These are phyloP conservation scores for Globisporangium megalacanthum DNA, from an alignment of 352 stramenopile species.

Conservation along the genomic window DNA sequence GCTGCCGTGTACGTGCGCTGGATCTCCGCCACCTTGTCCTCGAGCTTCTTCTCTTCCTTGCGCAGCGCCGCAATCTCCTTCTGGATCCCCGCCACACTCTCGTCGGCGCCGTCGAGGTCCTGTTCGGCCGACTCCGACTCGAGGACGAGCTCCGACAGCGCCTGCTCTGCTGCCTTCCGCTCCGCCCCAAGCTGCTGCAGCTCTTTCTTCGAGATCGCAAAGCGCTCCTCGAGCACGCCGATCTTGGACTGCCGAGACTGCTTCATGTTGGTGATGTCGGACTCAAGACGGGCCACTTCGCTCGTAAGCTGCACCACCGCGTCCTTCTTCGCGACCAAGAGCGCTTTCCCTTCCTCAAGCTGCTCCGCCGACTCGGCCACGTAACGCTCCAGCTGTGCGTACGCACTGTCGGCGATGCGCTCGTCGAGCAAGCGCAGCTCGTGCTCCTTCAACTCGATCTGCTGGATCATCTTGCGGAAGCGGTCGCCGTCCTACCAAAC, in stretches of 20 bases:
- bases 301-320: slow-evolving; percentile 70
- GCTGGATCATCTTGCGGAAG: slow-evolving; percentile 68
- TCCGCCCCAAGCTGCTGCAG: slow-evolving; percentile 52
- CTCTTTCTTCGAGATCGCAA: slow-evolving; percentile 71
- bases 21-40: slow-evolving; percentile 58
- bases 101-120: slow-evolving; percentile 52
- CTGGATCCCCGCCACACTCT: slow-evolving; percentile 43
- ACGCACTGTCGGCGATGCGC: slow-evolving; percentile 72
- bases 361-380: slow-evolving; percentile 65
- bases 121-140: slow-evolving; percentile 69
- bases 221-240: slow-evolving; percentile 68
- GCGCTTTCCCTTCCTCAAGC: slow-evolving; percentile 58
- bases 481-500: slow-evolving; percentile 47
- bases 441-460: slow-evolving; percentile 83
- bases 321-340: slow-evolving; percentile 56
- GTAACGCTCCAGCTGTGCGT: slow-evolving; percentile 73
- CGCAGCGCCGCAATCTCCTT: slow-evolving; percentile 52
- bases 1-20: slow-evolving; percentile 58
- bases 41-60: slow-evolving; percentile 69
- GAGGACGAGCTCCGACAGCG: slow-evolving; percentile 66
- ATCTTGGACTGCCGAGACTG: slow-evolving; percentile 79
- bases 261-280: slow-evolving; percentile 80
- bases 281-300: slow-evolving; percentile 66
- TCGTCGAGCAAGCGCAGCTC: slow-evolving; percentile 73
- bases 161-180: slow-evolving; percentile 58